Base-by-base conservation (phyloP, 768 basidiomycete species). In the Paxillus ammoniavirescens region DNA sequence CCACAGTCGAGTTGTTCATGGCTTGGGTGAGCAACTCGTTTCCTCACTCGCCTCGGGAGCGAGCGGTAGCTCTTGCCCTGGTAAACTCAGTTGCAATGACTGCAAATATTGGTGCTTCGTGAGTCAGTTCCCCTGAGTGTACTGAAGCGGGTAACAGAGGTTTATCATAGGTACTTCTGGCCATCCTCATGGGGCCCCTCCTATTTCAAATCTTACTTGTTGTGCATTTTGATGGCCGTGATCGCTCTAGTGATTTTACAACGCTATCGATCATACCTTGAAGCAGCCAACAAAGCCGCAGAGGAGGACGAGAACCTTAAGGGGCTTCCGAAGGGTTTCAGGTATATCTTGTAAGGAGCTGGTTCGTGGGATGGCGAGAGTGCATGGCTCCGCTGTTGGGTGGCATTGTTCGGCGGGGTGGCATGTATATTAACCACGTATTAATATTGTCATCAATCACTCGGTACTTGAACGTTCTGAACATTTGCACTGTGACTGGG, bases 21-120 rank as follows among this genome's bases (percentile, higher is more conserved):
- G 68, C 75, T 5, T 77, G 76, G 80, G 71, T 79, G 50, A 74
- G 74, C 45, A 78, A 75, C 53, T 72, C 76, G 10, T 75, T 94
- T 68, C 83, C 89, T 26, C 82, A 84, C 17, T 84, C 91, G 10
- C 81, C 91, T 2, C 81, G 84, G 17, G 93, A 93, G 68, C 83
- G 91, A 9, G 87, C 91, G 4, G 15, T 56, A 17, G 45, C 46
- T 8, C 33, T 56, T 9, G 55, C 52, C n/a, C 40, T 56, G 12
- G 30, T 56, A 21, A 54, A 47, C 28, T 37, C 52, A 15, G 41
- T 56, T 28, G 43, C 45, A 21, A 46, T 31, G 28, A 37, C 30
- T 35, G 55, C 41, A n/a, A 54, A 53, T 18, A 53, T 48, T 18
- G 13, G 52, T 14, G 31, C 54, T 4, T 36, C 54, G 54, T 55